phyloP scores from a whole-genome alignment of 1,284 basidiomycete genomes.

The Malassezia vespertilionis region DNA sequence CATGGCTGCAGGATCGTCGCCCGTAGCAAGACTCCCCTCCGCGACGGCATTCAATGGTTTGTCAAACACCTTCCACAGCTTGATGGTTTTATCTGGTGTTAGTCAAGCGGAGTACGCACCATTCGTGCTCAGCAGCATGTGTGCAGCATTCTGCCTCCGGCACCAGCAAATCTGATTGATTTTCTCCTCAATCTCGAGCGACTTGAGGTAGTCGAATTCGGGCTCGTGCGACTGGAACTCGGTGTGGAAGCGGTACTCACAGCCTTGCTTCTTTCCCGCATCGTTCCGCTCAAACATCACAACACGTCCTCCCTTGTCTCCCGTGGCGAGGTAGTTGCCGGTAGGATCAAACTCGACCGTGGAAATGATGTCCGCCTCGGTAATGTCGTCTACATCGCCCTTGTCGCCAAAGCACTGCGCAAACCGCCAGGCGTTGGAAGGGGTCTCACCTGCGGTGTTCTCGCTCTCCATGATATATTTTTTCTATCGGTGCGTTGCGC shows the following conservation, averaged over 20 bases:
- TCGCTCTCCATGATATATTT: constrained; percentile 33
- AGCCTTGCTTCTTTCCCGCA: constrained; percentile 72
- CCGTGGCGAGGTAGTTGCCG: constrained; percentile 96
- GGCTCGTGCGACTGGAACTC: constrained; percentile 99
- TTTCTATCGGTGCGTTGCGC: not conserved
- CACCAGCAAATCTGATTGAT: constrained; percentile 99
- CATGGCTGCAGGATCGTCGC: constrained; percentile 17
- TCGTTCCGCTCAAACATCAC: constrained; percentile 95
- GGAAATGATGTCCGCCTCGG: constrained; percentile 66
- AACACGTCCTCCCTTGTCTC: constrained; percentile 94
- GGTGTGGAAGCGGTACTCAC: constrained; percentile 99
- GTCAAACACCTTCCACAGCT: constrained; percentile 99
- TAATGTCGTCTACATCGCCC: constrained; percentile 89
- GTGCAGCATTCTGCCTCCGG: constrained; percentile 90
- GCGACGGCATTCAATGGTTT: constrained; percentile 91
- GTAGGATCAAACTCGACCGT: constrained; percentile 99
- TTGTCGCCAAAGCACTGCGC: constrained; percentile 88
- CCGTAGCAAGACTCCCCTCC: constrained; percentile 78
- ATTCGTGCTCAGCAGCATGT: constrained; percentile 94
- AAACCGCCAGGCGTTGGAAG: constrained; percentile 67
- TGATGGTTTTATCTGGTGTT: constrained; percentile 84
- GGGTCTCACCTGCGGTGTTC: constrained; percentile 7
- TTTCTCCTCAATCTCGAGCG: constrained; percentile 99
- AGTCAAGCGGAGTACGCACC: constrained; percentile 20
- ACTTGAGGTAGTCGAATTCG: constrained; percentile 99